These are phyloP conservation scores for Pleurotus cornucopiae DNA, from an alignment of 768 basidiomycete species.

Conservation along the genomic window DNA sequence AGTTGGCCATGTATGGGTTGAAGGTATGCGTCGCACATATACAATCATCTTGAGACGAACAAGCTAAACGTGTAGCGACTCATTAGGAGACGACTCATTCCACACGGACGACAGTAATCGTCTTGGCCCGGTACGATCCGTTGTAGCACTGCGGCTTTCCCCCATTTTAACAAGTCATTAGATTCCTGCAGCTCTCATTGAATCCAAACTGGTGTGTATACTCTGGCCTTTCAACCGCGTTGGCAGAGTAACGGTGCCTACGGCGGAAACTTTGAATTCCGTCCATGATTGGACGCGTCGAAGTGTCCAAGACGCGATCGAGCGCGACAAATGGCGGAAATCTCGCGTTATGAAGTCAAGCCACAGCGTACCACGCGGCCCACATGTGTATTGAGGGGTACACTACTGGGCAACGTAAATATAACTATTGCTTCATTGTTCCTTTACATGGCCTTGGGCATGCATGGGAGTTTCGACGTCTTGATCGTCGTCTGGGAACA, in stretches of 20 bases:
- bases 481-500: slow-evolving; percentile 29
- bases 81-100: slow-evolving; percentile 60
- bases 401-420: too few relatives aligned
- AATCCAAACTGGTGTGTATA: slow-evolving; percentile 45
- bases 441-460: background rate
- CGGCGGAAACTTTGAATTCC: background rate
- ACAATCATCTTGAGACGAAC: too few relatives aligned
- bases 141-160: background rate
- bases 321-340: slow-evolving; percentile 3
- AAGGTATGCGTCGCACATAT: slow-evolving; percentile 41
- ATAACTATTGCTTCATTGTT: background rate
- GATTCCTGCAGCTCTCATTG: slow-evolving; percentile 45
- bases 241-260: slow-evolving; percentile 21
- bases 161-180: slow-evolving; percentile 14
- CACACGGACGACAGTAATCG: slow-evolving; percentile 68
- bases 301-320: background rate
- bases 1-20: slow-evolving; percentile 67
- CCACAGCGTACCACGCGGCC: background rate
- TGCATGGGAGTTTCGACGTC: slow-evolving; percentile 10
- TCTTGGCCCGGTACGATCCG: slow-evolving; percentile 58
- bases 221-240: slow-evolving; percentile 49
- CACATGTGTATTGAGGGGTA: too few relatives aligned
- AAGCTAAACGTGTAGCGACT: too few relatives aligned
- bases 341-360: background rate
- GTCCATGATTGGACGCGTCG: background rate